These are phyloP conservation scores for Metarhizium humberi DNA, from an alignment of 2,329 filamentous ascomycete genomes.

Conservation along the genomic window DNA sequence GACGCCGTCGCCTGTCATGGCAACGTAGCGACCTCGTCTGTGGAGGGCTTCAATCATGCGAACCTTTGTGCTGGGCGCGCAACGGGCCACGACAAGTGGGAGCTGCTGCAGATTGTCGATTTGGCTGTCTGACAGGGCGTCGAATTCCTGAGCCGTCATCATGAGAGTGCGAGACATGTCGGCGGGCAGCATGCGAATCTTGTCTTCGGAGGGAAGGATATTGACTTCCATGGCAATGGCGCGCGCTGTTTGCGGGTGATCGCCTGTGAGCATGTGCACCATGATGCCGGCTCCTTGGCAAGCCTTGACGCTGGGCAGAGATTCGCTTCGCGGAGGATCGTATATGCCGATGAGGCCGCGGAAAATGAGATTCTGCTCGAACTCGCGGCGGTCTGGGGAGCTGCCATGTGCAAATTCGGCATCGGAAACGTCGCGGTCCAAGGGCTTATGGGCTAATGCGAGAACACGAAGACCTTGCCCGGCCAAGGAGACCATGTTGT, in stretches of 20 bases:
- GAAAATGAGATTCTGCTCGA: slow-evolving; percentile 43
- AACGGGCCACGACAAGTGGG: slow-evolving; percentile 60
- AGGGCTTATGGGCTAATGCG: slow-evolving; percentile 39
- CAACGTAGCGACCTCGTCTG: slow-evolving; percentile 53
- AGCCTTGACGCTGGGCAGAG: slow-evolving; percentile 45
- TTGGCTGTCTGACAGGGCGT: slow-evolving; percentile 52
- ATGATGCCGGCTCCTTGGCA: slow-evolving; percentile 54
- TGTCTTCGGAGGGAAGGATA: slow-evolving; percentile 38
- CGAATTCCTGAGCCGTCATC: slow-evolving; percentile 59
- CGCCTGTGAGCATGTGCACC: slow-evolving; percentile 63
- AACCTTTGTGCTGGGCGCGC: slow-evolving; percentile 62
- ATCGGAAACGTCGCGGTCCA: slow-evolving; percentile 8
- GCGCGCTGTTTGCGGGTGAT: slow-evolving; percentile 55
- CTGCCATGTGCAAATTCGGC: slow-evolving; percentile 18
- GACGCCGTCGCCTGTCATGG: slow-evolving; percentile 66
- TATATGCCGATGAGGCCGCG: slow-evolving; percentile 64
- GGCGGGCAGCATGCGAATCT: not conserved
- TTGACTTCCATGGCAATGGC: slow-evolving; percentile 57
- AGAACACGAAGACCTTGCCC: slow-evolving; percentile 57
- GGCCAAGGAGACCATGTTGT: slow-evolving; percentile 59
- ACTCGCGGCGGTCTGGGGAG: slow-evolving; percentile 11
- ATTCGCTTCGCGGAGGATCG: slow-evolving; percentile 61
- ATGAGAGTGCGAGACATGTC: not conserved
- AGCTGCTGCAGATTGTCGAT: slow-evolving; percentile 54
- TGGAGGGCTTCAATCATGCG: slow-evolving; percentile 68